These are phyloP conservation scores for Priceomyces castillae DNA, from an alignment of 805 yeast genomes.

Conservation along the genomic window DNA sequence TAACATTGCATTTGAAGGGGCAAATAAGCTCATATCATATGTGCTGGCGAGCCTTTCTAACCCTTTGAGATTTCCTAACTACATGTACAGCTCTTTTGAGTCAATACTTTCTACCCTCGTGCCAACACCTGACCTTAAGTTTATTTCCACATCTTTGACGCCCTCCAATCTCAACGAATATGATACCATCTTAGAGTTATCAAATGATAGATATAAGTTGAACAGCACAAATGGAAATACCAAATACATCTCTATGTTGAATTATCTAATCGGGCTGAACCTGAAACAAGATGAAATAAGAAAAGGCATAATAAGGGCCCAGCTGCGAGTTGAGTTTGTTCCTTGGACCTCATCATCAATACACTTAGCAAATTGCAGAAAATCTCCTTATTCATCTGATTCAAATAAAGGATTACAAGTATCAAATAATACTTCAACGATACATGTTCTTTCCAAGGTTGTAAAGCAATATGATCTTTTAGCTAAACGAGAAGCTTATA, in stretches of 20 bases:
- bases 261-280: conserved; percentile 61
- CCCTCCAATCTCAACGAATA: conserved; percentile 72
- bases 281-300: conserved; percentile 68
- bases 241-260: conserved; percentile 65
- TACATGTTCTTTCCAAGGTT: conserved; percentile 61
- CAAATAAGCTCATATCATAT: conserved; percentile 82
- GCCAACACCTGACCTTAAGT: conserved; percentile 76
- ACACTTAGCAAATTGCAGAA: conserved; percentile 72
- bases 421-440: conserved; percentile 76
- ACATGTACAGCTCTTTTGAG: conserved; percentile 82
- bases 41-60: conserved; percentile 83
- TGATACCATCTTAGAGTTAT: conserved; percentile 78
- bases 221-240: conserved; percentile 45
- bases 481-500: conserved; percentile 76
- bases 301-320: conserved; percentile 61
- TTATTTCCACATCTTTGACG: conserved; percentile 38
- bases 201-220: conserved; percentile 77
- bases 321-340: conserved; percentile 68
- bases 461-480: conserved; percentile 77
- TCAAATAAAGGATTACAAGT: conserved; percentile 73
- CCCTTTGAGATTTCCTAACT: conserved; percentile 86
- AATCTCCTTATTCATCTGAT: conserved; percentile 54
- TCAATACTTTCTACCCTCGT: conserved; percentile 78
- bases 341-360: conserved; percentile 84
- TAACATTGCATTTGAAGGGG: conserved; percentile 68